phyloP scores from a whole-genome alignment of 2,329 filamentous ascomycete species.

The Xylariaceae sp. region DNA sequence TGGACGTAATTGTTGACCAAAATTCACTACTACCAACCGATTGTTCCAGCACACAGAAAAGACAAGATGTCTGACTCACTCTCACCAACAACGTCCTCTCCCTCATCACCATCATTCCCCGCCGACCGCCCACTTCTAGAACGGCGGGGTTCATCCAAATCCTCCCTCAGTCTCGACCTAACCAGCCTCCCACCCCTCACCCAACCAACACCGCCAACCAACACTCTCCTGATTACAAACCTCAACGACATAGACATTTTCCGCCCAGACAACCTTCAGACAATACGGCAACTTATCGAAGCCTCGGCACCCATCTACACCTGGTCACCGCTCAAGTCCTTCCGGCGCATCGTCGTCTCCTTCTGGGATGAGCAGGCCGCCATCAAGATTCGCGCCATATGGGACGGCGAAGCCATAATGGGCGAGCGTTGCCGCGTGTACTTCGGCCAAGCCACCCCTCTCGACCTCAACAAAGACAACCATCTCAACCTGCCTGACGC shows the following conservation, averaged over 20 bases:
- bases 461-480: slow-evolving; percentile 47
- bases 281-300: slow-evolving; percentile 67
- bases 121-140: slow-evolving; percentile 31
- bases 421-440: slow-evolving; percentile 67
- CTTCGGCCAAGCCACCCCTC: slow-evolving; percentile 60
- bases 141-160: slow-evolving; percentile 41
- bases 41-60: slow-evolving; percentile 6
- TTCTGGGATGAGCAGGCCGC: slow-evolving; percentile 69
- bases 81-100: slow-evolving; percentile 25
- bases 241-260: slow-evolving; percentile 71
- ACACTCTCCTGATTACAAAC: slow-evolving; percentile 82
- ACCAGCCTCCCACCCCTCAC: slow-evolving; percentile 65
- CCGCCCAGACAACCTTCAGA: slow-evolving; percentile 67
- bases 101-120: slow-evolving; percentile 27
- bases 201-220: slow-evolving; percentile 71
- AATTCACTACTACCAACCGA: slow-evolving; percentile 1
- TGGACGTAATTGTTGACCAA: not conserved
- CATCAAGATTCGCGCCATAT: slow-evolving; percentile 64
- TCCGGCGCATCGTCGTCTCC: slow-evolving; percentile 75
- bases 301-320: slow-evolving; percentile 68
- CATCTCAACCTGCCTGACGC: slow-evolving; percentile 65
- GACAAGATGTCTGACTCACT: slow-evolving; percentile 24
- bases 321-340: slow-evolving; percentile 77
- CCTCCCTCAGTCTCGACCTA: slow-evolving; percentile 67
- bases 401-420: slow-evolving; percentile 71